Evolutionary conservation across 163 green algal species (phyloP), one percentile per base, ranked within the genome.

Genomic region (Volvox carteri): DNA sequence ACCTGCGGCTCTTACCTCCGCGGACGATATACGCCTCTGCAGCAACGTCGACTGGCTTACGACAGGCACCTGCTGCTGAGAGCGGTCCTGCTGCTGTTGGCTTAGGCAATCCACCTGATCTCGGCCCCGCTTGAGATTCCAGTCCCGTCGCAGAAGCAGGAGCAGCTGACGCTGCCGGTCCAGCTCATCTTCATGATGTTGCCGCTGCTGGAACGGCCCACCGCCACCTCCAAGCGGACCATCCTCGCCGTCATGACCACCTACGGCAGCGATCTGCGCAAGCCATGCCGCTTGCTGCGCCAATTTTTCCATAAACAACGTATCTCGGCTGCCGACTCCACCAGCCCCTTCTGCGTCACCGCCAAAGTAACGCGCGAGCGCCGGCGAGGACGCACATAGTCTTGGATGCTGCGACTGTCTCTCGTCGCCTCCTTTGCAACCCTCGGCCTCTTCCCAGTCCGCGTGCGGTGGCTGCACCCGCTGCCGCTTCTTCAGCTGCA

Each of bases 111-210:
- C 30, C 37, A 12, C 16, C 6, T 78, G 39, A 52, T 21, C 67
- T 14, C 30, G 25, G 11, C 67, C 67, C 33, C 37, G 35, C 35
- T 76, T 35, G 18, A 23, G 35, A n/a, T 48, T 76, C 67, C 33
- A 33, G 30, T 37, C 56, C 44, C 46, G 73, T 46, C 65, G 44
- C 44, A 67, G 23, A 1, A 81, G 28, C 73, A 67, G 39, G 21
- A 81, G 46, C n/a, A 81, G 44, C 73, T 81, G 73, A 12, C 46
- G 30, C 50, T 84, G 30, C 75, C 46, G 6, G 12, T 70, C 75
- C 4, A 19, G 14, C 48, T n/a, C 48, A 46, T 68, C 42, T 65
- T 1, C 33, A 50, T 14, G 67, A 12, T 3, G 25, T 9, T 18
- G 67, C 14, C 35, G 7, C 37, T 33, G 30, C 30, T 12, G 65